Conservation (phyloP, 345 rosid species). For the Camelina neglecta region DNA sequence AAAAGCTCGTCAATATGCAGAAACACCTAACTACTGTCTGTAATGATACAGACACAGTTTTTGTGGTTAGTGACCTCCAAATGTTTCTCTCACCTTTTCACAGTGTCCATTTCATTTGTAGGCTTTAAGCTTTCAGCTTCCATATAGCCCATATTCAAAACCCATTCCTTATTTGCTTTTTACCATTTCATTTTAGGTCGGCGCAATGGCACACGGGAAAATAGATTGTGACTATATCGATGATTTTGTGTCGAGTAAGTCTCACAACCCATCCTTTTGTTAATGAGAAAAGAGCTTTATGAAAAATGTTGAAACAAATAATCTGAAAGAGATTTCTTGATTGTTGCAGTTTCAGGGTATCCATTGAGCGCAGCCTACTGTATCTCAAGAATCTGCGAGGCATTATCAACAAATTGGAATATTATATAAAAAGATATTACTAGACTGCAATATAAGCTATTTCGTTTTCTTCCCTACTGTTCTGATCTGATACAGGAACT, state of each 20-base stretch:
- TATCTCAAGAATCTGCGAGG: slow-evolving; percentile 78
- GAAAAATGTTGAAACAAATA: background rate
- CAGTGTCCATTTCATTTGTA: background rate
- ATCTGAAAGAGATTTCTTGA: slow-evolving; percentile 20
- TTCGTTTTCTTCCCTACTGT: slow-evolving; percentile 6
- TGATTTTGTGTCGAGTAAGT: slow-evolving; percentile 69
- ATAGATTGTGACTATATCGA: slow-evolving; percentile 62
- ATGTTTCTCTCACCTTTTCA: slow-evolving; percentile 4
- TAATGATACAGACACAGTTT: slow-evolving; percentile 67
- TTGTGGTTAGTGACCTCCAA: slow-evolving; percentile 68
- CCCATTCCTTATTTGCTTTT: background rate
- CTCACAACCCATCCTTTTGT: background rate
- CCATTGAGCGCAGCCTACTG: slow-evolving; percentile 89
- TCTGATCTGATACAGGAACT: slow-evolving; percentile 7
- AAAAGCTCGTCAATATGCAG: slow-evolving; percentile 65
- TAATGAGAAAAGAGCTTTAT: background rate
- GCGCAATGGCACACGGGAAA: slow-evolving; percentile 95
- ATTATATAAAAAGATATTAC: slow-evolving; percentile 41
- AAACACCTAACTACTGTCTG: slow-evolving; percentile 59
- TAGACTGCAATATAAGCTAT: slow-evolving; percentile 10
- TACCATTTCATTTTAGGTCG: slow-evolving; percentile 55
- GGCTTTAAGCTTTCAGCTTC: background rate
- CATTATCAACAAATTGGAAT: slow-evolving; percentile 57
- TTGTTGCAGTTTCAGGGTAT: slow-evolving; percentile 77
- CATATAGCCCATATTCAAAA: background rate